Evolutionary conservation across 345 rosid genomes (phyloP).

Genomic region (Populus ilicifolia): DNA sequence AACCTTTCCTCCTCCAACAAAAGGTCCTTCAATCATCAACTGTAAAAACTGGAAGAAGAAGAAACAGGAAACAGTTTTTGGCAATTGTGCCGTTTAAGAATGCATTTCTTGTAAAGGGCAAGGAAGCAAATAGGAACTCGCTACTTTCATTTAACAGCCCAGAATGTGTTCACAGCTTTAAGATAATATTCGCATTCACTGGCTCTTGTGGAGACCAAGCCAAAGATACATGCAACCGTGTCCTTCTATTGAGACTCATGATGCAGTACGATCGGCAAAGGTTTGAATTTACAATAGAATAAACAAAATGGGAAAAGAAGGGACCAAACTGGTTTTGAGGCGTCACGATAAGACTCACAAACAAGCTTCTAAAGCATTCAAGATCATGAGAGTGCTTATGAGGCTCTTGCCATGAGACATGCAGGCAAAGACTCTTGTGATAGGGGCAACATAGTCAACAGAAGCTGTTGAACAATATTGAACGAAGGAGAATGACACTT

Average conservation of each 20-base stretch:
- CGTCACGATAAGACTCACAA: background rate
- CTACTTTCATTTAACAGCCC: background rate
- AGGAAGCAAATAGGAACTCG: too few relatives aligned
- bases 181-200: background rate
- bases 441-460: background rate
- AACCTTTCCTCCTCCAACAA: background rate
- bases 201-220: background rate
- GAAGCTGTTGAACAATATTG: background rate
- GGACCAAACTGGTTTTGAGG: background rate
- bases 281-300: background rate
- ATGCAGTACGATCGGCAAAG: background rate
- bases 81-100: too few relatives aligned
- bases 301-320: background rate
- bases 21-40: background rate
- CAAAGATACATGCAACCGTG: background rate
- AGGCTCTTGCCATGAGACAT: background rate
- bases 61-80: too few relatives aligned
- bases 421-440: background rate
- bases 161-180: too few relatives aligned
- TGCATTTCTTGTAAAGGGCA: too few relatives aligned
- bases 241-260: background rate
- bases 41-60: too few relatives aligned
- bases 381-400: background rate
- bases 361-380: background rate
- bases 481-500: background rate